Evolutionary conservation across 768 basidiomycete species (phyloP).

Genomic region (Leccinum fibrillosum): DNA sequence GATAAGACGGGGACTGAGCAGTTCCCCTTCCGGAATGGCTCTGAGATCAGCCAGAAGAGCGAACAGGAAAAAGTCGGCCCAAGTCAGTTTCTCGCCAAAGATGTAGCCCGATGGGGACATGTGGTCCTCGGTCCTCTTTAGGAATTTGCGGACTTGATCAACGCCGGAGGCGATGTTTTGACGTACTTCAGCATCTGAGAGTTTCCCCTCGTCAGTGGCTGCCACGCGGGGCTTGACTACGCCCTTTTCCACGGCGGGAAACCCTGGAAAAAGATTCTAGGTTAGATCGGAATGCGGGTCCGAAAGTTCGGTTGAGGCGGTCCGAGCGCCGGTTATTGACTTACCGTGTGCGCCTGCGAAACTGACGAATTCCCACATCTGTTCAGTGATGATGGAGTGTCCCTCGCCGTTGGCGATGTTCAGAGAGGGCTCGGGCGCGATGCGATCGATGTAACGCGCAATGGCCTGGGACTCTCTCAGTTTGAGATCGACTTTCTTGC

Average conservation of each 20-base stretch:
- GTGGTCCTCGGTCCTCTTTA: constrained; percentile 13
- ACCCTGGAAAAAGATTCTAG: constrained; percentile 14
- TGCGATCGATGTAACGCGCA: constrained; percentile 28
- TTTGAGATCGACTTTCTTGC: constrained; percentile 20
- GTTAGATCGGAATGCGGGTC: background rate
- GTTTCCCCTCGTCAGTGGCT: constrained; percentile 20
- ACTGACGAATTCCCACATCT: constrained; percentile 34
- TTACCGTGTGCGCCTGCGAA: constrained; percentile 24
- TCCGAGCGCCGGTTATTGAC: background rate
- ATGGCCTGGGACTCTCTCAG: constrained; percentile 30
- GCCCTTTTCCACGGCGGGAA: constrained; percentile 28
- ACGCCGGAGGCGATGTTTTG: constrained; percentile 17
- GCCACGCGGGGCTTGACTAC: constrained; percentile 33
- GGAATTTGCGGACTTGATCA: constrained; percentile 13
- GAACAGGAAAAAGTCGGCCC: constrained; percentile 35
- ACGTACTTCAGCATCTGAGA: constrained; percentile 23
- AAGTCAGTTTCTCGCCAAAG: constrained; percentile 26
- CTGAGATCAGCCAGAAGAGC: constrained; percentile 30
- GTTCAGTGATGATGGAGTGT: constrained; percentile 22
- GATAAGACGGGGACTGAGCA: constrained; percentile 22
- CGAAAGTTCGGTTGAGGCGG: background rate
- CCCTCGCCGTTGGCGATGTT: constrained; percentile 20
- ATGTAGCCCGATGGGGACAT: constrained; percentile 29
- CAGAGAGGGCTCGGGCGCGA: constrained; percentile 28
- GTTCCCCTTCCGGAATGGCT: constrained; percentile 25